Evolutionary conservation across 306 rosid species (phyloP).

Genomic region (Begonia fuchsioides): DNA sequence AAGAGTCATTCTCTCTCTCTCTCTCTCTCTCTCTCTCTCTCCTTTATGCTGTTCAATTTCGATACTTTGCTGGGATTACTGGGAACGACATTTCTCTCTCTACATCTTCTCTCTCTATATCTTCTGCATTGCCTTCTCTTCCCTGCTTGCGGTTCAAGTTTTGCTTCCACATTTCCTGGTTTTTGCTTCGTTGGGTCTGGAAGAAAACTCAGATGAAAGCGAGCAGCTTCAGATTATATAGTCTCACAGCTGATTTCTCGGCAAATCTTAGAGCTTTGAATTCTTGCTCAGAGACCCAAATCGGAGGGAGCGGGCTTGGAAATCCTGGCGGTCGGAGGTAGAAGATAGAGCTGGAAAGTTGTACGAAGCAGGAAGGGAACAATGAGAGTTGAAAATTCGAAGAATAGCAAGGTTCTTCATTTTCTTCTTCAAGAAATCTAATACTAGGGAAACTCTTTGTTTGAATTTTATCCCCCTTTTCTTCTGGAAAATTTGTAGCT

Average conservation of each 20-base stretch:
- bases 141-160: slow-evolving; percentile 17
- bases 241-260: slow-evolving; percentile 9
- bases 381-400: slow-evolving; percentile 83
- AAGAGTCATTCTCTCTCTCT: slow-evolving; percentile 19
- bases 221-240: slow-evolving; percentile 5
- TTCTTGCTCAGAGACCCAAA: slow-evolving; percentile 9
- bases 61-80: slow-evolving; percentile 64
- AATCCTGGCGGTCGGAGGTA: slow-evolving; percentile 16
- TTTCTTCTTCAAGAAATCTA: slow-evolving; percentile 6
- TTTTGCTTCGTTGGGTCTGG: slow-evolving; percentile 13
- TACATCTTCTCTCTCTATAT: slow-evolving; percentile 9
- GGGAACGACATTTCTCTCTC: slow-evolving; percentile 37
- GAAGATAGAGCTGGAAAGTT: slow-evolving; percentile 20
- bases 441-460: no score
- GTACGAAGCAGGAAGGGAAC: slow-evolving; percentile 60
- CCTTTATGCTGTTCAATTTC: slow-evolving; percentile 83
- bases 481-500: slow-evolving; percentile 17
- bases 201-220: neutral
- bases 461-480: slow-evolving; percentile 14
- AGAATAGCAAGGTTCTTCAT: slow-evolving; percentile 71
- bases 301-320: neutral
- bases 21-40: slow-evolving; percentile 14
- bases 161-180: slow-evolving; percentile 29
- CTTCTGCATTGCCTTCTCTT: slow-evolving; percentile 80
- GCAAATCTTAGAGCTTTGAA: slow-evolving; percentile 6